Base-by-base conservation (phyloP, 2,329 filamentous ascomycete genomes). In the Fusarium penzigii region DNA sequence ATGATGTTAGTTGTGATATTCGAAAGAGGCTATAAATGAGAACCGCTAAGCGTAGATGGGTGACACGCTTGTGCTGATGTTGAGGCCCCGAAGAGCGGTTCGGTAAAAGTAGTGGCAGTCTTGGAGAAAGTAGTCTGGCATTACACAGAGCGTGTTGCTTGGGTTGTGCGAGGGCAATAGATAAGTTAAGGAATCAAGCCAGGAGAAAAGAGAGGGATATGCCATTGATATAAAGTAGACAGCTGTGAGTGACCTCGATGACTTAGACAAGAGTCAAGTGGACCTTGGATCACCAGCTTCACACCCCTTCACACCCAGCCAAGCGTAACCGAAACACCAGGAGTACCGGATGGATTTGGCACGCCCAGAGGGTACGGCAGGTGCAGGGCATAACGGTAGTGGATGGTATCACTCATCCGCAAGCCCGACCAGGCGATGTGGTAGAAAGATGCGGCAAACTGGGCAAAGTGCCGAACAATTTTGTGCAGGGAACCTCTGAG, bases 91-190 rank as follows among this genome's bases (percentile, higher is more conserved):
- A 76, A 96, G 78, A 69, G 90, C 89, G 73, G 87, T 95, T 79
- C 90, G 90, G 78, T 90, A 94, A 76, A 96, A 95, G 76, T 95
- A 95, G 72, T 95, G 90, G 68, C 89, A 95, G 74, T 95, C 89
- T 80, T 94, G 87, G 52, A 90, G 78, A 73, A 79, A 95, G 73
- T 90, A 93, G 65, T 81, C 74, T 78, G 89, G 89, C 90, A 95
- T 95, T 77, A 80, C 78, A 80, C 74, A 75, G 61, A 49, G 48
- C 40, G 47, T 38, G 57, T 54, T 55, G 29, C 48, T 39, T 34
- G 13, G 51, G 44, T 40, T 42, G 42, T 47, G 48, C 40, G 44
- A 39, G n/a, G 46, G 54, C 53, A 34, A 42, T 47, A 25, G 7
- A 25, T 25, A 7, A 25, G 42, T 55, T 57, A 44, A 47, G 46